A percentile compares a stretch with the other conserved stretches of the same genome.
Conservation (phyloP, 257 asterid genomes). For the Catharanthus roseus region DNA sequence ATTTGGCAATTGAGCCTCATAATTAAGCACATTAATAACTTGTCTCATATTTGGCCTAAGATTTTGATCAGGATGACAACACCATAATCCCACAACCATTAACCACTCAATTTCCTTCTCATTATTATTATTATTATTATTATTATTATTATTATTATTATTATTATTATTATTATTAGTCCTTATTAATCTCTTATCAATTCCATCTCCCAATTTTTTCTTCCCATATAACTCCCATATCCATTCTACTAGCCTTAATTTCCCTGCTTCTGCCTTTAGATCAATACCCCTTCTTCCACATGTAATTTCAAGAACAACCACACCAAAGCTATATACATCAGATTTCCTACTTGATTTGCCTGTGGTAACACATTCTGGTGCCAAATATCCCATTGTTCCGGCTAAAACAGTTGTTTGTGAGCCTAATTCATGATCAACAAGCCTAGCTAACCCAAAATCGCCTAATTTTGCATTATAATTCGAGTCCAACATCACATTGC, state of each 20-base stretch:
- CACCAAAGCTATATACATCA: neutral
- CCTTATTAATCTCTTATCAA: neutral
- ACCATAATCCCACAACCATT: constrained; percentile 9
- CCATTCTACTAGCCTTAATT: neutral
- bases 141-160: neutral
- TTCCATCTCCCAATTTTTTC: neutral
- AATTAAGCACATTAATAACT: neutral
- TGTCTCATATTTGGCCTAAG: neutral
- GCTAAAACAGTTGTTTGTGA: neutral
- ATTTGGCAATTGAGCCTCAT: neutral
- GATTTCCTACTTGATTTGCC: neutral
- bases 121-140: neutral
- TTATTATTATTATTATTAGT: neutral
- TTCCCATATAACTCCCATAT: neutral
- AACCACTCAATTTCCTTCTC: neutral
- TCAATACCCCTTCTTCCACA: neutral
- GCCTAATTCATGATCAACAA: constrained; percentile 1
- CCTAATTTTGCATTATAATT: neutral
- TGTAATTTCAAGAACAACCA: neutral
- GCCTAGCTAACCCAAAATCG: constrained; percentile 1
- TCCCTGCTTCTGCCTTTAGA: neutral
- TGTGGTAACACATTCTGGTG: neutral
- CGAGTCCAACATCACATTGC: constrained; percentile 2
- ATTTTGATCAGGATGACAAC: constrained; percentile 7
- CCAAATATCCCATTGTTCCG: neutral